Conservation (phyloP, 306 rosid genomes). For the Carpinus fangiana region DNA sequence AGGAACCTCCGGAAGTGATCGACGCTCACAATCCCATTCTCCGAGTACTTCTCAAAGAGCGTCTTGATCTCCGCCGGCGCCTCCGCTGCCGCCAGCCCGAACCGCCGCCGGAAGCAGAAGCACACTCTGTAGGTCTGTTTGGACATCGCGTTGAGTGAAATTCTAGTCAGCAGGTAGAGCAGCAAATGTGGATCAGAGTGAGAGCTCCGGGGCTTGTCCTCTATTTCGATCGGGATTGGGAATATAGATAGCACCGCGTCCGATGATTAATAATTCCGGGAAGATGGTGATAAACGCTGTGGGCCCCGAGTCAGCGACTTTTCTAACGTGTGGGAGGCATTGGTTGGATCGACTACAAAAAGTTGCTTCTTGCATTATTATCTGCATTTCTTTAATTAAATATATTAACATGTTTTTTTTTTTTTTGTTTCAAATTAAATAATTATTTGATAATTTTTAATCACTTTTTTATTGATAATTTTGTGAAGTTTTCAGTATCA, state of each 20-base stretch:
- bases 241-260: not conserved
- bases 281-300: not conserved
- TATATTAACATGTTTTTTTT: too few relatives aligned
- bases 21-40: slow-evolving; percentile 67
- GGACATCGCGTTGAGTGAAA: slow-evolving; percentile 42
- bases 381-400: too few relatives aligned
- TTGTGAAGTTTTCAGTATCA: too few relatives aligned
- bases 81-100: slow-evolving; percentile 60
- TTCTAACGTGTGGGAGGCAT: not conserved
- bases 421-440: too few relatives aligned
- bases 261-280: not conserved
- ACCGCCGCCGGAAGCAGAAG: slow-evolving; percentile 84
- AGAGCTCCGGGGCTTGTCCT: not conserved
- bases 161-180: not conserved
- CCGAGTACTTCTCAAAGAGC: slow-evolving; percentile 60
- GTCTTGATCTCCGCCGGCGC: slow-evolving; percentile 73
- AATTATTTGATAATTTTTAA: too few relatives aligned
- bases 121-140: slow-evolving; percentile 90
- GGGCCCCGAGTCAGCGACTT: not conserved
- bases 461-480: too few relatives aligned
- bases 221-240: not conserved
- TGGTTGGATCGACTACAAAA: not conserved
- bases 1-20: slow-evolving; percentile 64
- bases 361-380: too few relatives aligned
- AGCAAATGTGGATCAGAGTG: not conserved